Conservation (phyloP, 208 protist genomes). For the Acanthamoeba castellanii region DNA sequence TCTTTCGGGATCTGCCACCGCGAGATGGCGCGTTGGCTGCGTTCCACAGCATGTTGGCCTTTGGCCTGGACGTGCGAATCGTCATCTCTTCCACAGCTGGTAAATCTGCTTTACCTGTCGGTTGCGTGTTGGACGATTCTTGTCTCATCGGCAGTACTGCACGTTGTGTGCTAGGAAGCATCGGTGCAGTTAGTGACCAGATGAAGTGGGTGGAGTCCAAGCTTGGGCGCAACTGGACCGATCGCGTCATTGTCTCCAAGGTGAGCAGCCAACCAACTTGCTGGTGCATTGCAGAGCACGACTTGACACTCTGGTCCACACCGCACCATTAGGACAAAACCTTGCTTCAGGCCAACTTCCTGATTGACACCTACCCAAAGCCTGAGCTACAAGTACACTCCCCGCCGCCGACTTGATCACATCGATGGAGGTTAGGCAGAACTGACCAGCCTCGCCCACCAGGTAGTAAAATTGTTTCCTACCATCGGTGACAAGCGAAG, state of each 20-base stretch:
- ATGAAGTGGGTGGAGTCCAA: slow-evolving; percentile 17
- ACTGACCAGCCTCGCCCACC: not conserved
- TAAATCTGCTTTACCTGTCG: not conserved
- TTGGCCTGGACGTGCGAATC: not conserved
- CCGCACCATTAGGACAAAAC: not conserved
- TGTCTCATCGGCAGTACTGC: too few species aligned
- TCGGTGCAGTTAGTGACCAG: not conserved
- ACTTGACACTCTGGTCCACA: not conserved
- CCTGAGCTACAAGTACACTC: not conserved
- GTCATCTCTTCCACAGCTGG: not conserved
- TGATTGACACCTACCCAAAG: not conserved
- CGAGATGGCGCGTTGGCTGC: not conserved
- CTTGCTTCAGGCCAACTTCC: not conserved
- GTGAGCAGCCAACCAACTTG: not conserved
- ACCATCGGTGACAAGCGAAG: not conserved
- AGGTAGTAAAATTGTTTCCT: slow-evolving; percentile 31
- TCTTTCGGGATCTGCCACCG: not conserved
- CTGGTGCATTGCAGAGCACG: not conserved
- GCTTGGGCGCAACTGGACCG: slow-evolving; percentile 32
- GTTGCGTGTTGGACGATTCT: not conserved
- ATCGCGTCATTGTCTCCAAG: slow-evolving; percentile 5
- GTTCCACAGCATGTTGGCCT: slow-evolving; percentile 28
- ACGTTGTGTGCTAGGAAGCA: not conserved
- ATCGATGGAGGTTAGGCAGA: not conserved
- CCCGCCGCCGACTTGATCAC: not conserved